A percentile compares a stretch with the other conserved stretches of the same genome.
phyloP scores from a whole-genome alignment of 345 rosid species.

The Cardamine chenopodiifolia region DNA sequence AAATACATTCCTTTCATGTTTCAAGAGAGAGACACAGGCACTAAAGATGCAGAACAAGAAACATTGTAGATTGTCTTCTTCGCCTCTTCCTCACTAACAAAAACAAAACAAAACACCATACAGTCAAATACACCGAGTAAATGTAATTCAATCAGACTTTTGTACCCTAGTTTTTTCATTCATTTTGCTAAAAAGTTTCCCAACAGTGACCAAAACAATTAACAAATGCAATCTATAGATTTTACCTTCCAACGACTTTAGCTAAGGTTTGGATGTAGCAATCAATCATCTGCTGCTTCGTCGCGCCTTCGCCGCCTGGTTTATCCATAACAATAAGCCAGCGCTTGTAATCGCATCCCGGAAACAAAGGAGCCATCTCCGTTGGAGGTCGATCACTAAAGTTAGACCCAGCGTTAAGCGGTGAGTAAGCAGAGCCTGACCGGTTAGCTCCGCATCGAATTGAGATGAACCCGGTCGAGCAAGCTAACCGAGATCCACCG shows the following conservation, averaged over 20 bases:
- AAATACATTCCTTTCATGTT: background rate
- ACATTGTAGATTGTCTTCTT: constrained; percentile 89
- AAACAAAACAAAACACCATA: constrained; percentile 20
- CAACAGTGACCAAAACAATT: background rate
- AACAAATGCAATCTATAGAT: background rate
- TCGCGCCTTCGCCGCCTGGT: constrained; percentile 86
- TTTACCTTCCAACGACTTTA: constrained; percentile 76
- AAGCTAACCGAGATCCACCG: constrained; percentile 45
- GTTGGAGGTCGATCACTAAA: constrained; percentile 94
- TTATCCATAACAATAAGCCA: constrained; percentile 98
- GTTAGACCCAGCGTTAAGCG: constrained; percentile 85
- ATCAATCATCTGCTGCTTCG: constrained; percentile 95
- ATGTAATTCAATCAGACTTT: background rate
- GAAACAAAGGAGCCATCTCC: constrained; percentile 93
- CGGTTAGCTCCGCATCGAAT: constrained; percentile 78
- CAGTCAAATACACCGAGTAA: background rate
- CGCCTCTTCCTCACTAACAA: constrained; percentile 84
- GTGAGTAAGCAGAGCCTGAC: constrained; percentile 79
- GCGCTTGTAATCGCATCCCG: constrained; percentile 92
- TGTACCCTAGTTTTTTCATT: constrained; percentile 11
- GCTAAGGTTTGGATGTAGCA: constrained; percentile 82
- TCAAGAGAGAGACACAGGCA: background rate
- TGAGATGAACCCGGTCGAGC: constrained; percentile 50
- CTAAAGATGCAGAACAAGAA: constrained; percentile 38
- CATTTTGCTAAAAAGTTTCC: background rate